Evolutionary conservation across 176 grass and related monocot species (phyloP).

Genomic region (Poa annua): DNA sequence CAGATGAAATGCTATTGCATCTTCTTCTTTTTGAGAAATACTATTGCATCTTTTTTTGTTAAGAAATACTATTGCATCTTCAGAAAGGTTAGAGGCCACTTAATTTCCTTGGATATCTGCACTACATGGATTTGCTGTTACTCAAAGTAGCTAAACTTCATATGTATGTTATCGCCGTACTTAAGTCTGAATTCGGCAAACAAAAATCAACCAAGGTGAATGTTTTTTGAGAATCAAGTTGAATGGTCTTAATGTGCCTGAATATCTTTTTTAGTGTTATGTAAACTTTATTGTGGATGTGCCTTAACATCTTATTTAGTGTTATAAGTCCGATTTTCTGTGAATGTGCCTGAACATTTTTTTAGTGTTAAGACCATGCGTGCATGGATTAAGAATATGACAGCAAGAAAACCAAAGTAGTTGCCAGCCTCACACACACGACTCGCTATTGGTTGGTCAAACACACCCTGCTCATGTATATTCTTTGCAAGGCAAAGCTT

Average conservation of each 20-base stretch:
- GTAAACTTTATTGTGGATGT: too few species aligned
- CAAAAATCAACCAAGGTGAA: background rate
- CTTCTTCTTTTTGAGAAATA: background rate
- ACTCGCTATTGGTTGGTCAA: too few species aligned
- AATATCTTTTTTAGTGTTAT: too few species aligned
- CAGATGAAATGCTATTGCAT: slow-evolving; percentile 9
- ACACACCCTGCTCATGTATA: too few species aligned
- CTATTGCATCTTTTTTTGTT: background rate
- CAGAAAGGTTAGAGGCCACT: background rate
- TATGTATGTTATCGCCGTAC: background rate
- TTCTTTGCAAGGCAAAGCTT: too few species aligned
- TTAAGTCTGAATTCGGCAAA: background rate
- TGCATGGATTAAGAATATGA: too few species aligned
- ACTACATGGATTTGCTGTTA: slow-evolving; percentile 4
- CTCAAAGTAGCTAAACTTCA: background rate
- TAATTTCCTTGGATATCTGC: background rate
- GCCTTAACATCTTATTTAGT: too few species aligned
- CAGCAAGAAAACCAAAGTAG: too few species aligned
- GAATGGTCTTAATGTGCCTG: background rate
- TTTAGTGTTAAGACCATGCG: too few species aligned
- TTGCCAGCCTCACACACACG: too few species aligned
- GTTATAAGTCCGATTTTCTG: too few species aligned
- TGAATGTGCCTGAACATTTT: too few species aligned
- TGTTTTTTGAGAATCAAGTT: background rate
- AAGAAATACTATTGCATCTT: background rate